Evolutionary conservation across 2,329 filamentous ascomycete species (phyloP).

Genomic region (Fusarium napiforme): DNA sequence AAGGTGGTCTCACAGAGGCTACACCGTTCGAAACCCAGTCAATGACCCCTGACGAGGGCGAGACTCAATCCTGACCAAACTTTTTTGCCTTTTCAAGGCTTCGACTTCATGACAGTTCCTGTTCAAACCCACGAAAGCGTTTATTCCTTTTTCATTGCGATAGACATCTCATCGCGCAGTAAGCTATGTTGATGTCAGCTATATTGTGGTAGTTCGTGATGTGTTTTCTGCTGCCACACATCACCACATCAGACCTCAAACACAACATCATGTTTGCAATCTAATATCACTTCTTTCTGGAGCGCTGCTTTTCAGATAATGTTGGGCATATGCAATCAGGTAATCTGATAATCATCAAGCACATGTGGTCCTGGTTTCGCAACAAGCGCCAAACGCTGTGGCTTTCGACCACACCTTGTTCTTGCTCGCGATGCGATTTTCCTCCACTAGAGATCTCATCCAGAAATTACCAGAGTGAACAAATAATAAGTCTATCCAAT

Average conservation of each 20-base stretch:
- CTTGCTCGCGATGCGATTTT: neutral
- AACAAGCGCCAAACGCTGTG: neutral
- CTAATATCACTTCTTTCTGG: too few species aligned
- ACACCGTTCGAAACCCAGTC: neutral
- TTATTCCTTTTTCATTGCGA: accelerated
- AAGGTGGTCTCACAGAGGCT: neutral
- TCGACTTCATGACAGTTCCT: accelerated
- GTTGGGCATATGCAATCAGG: too few species aligned
- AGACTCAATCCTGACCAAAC: neutral
- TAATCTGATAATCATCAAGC: too few species aligned
- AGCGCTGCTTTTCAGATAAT: too few species aligned
- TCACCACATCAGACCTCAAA: neutral
- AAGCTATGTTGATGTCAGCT: accelerated
- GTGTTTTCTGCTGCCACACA: neutral
- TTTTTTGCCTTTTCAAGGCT: neutral
- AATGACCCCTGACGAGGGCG: neutral
- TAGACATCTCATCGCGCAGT: accelerated
- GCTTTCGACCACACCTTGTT: neutral
- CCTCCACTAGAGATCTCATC: neutral
- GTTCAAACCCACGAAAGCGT: accelerated
- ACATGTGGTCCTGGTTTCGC: neutral
- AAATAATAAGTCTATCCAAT: too few species aligned
- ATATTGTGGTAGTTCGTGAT: neutral
- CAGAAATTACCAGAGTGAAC: neutral
- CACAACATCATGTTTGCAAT: neutral